A percentile compares a stretch with the other conserved stretches of the same genome.
Conservation (phyloP, 176 grass and related monocot genomes). For the Rhynchospora breviuscula region DNA sequence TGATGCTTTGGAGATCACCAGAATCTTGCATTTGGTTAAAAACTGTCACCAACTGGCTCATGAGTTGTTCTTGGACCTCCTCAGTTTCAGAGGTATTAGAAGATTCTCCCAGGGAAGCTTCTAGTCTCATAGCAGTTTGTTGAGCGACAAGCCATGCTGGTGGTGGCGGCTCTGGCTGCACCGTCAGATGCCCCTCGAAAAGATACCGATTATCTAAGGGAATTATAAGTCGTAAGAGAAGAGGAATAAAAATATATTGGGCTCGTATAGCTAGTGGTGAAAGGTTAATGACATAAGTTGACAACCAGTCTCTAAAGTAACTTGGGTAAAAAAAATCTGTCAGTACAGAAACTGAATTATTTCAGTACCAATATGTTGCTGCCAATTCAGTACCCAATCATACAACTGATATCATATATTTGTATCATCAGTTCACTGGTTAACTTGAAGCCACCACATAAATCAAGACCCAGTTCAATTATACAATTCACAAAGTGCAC, state of each 20-base stretch:
- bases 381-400: background rate
- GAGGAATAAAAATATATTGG: background rate
- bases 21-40: slow-evolving; percentile 6
- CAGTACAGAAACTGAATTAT: background rate
- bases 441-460: background rate
- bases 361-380: background rate
- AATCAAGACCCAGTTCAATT: slow-evolving; percentile 5
- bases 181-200: slow-evolving; percentile 93
- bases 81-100: slow-evolving; percentile 34
- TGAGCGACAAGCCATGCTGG: slow-evolving; percentile 93
- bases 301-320: background rate
- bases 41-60: background rate
- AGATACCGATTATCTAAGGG: slow-evolving; percentile 65
- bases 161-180: slow-evolving; percentile 79
- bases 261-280: background rate
- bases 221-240: slow-evolving; percentile 30
- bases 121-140: slow-evolving; percentile 43
- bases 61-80: background rate
- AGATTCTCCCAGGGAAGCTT: slow-evolving; percentile 54
- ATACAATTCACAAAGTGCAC: background rate
- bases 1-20: slow-evolving; percentile 1
- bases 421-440: background rate
- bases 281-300: background rate
- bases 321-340: background rate
- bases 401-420: background rate